A percentile compares a stretch with the other conserved stretches of the same genome.
Evolutionary conservation across 306 rosid species (phyloP).

Genomic region (Sechiopsis laciniata): DNA sequence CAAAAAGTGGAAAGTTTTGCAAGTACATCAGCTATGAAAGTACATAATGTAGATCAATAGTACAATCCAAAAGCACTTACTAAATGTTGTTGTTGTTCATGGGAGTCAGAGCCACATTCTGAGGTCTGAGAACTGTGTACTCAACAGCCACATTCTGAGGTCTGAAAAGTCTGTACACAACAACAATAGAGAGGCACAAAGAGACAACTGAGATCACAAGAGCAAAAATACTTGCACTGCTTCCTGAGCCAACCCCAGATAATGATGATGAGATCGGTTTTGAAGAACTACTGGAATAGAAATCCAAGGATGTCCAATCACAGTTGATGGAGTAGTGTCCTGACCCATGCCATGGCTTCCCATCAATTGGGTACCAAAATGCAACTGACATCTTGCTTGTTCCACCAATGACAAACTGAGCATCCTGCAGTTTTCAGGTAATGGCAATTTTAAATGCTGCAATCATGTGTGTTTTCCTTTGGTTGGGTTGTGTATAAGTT

Average conservation of each 20-base stretch:
- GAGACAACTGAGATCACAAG: slow-evolving; percentile 74
- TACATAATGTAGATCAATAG: slow-evolving; percentile 28
- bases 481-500: not conserved
- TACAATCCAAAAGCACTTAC: slow-evolving; percentile 31
- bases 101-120: slow-evolving; percentile 41
- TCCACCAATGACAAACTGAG: slow-evolving; percentile 70
- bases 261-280: slow-evolving; percentile 21
- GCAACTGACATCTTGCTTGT: slow-evolving; percentile 82
- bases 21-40: slow-evolving; percentile 41
- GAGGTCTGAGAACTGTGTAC: slow-evolving; percentile 48
- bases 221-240: slow-evolving; percentile 61
- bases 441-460: slow-evolving; percentile 14
- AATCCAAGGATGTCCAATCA: slow-evolving; percentile 80
- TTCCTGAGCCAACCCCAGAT: slow-evolving; percentile 44
- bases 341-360: slow-evolving; percentile 80
- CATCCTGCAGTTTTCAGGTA: slow-evolving; percentile 54
- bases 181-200: slow-evolving; percentile 66
- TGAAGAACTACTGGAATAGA: slow-evolving; percentile 50
- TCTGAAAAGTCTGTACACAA: slow-evolving; percentile 51
- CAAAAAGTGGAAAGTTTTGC: slow-evolving; percentile 33
- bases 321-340: slow-evolving; percentile 82
- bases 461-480: not conserved
- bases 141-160: slow-evolving; percentile 47
- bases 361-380: slow-evolving; percentile 85
- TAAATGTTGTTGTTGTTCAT: slow-evolving; percentile 42